phyloP scores from a whole-genome alignment of 257 asterid genomes.

The Solanum microdontum region DNA sequence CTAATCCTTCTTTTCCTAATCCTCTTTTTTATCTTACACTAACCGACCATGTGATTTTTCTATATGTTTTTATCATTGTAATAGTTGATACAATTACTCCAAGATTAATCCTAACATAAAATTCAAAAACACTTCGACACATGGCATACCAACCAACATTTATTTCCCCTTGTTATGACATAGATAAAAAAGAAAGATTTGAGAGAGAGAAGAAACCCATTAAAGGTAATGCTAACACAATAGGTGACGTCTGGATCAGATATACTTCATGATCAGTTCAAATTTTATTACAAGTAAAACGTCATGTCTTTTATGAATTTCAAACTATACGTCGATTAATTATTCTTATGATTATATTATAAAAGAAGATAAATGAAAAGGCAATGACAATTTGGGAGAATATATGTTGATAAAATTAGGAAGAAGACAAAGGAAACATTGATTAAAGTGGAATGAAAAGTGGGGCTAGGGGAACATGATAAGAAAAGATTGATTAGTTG shows the following conservation, averaged over 20 bases:
- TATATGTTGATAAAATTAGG: not conserved
- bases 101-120: not conserved
- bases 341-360: too few species aligned
- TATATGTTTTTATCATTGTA: not conserved
- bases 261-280: too few species aligned
- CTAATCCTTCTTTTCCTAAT: not conserved
- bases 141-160: not conserved
- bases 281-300: too few species aligned
- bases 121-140: not conserved
- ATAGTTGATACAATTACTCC: not conserved
- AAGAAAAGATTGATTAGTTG: slow-evolving; percentile 19
- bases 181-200: not conserved
- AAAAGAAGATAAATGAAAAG: not conserved
- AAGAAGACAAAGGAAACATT: slow-evolving; percentile 8
- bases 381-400: not conserved
- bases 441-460: slow-evolving; percentile 27
- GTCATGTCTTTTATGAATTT: too few species aligned
- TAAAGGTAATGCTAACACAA: not conserved
- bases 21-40: not conserved
- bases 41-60: not conserved
- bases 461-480: slow-evolving; percentile 42
- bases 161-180: not conserved
- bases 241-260: too few species aligned
- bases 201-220: not conserved
- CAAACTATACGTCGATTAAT: too few species aligned